Evolutionary conservation across 805 yeast species (phyloP), one percentile per base, ranked within the genome.

Genomic region (Barnettozyma populi): DNA sequence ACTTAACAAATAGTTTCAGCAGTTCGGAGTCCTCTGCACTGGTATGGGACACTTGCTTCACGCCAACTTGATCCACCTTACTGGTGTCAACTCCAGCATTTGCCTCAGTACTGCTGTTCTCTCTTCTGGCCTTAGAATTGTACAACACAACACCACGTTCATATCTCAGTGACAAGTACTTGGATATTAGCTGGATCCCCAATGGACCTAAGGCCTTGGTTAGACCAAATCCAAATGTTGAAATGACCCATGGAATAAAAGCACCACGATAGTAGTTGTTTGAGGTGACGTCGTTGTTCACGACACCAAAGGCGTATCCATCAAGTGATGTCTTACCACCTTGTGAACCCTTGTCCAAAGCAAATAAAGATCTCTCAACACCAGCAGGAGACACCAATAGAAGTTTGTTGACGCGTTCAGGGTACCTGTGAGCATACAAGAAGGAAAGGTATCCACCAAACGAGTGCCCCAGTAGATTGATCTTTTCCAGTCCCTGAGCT

Each of bases 341-440:
- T 3, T 44, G 25, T 2, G 50, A 41, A 36, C 50, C 43, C 13
- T 51, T 45, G 29, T 36, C 43, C 3, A 84, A 65, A 0, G 90
- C 81, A 58, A 73, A 79, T 0, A 84, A 75, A 42, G 78, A 79
- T 39, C 87, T 70, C 56, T 87, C 95, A 18, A 86, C 80, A 0
- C 95, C 95, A 0, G 84, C 86, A 0, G 95, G 95, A 11, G 89
- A 81, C 3, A 84, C 75, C 21, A 86, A 67, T 2, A 84, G 69
- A 53, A 87, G 64, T 49, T 76, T 75, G 14, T 72, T 65, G 7
- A 87, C 70, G 5, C 71, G 60, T 0, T 75, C 60, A 0, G 90
- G 88, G 56, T 82, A 73, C 51, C 70, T 76, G 38, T 80, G 59
- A 2, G 86, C 72, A 61, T 84, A 86, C 7, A 82, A 76, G 43